These are phyloP conservation scores for Citrullus mucosospermus DNA, from an alignment of 306 rosid genomes.

Conservation along the genomic window DNA sequence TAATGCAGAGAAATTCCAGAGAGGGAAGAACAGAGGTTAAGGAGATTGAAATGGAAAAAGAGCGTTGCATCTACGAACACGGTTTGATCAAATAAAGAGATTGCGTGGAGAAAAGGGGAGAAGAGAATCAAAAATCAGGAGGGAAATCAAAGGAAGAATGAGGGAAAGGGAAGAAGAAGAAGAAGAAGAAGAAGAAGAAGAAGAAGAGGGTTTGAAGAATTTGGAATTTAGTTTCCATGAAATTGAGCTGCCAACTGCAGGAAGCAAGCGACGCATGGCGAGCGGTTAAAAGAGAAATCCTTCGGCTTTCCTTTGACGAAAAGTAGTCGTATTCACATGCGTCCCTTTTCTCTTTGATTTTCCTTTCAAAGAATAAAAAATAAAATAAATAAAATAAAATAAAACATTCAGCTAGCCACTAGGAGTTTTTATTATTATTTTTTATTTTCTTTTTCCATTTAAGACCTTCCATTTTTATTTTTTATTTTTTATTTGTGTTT, in stretches of 20 bases:
- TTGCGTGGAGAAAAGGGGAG: neutral
- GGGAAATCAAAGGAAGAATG: neutral
- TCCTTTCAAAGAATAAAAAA: neutral
- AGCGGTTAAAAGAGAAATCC: neutral
- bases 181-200: neutral
- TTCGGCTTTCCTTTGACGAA: neutral
- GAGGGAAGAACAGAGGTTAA: neutral
- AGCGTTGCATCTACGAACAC: neutral
- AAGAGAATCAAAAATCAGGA: neutral
- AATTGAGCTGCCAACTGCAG: neutral
- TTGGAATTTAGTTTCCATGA: neutral
- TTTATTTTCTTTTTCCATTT: too few species aligned
- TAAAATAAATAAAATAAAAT: too few species aligned
- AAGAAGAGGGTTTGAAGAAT: neutral
- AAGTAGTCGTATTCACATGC: neutral
- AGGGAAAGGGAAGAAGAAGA: neutral
- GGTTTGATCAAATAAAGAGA: neutral
- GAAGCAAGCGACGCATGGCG: neutral
- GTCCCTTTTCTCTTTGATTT: neutral
- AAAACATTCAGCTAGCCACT: too few species aligned
- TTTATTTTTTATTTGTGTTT: too few species aligned
- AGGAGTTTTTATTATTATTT: neutral
- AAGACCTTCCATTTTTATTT: too few species aligned
- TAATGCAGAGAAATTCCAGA: neutral
- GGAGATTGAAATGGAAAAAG: neutral